Base-by-base conservation (phyloP, 257 asterid genomes). In the Vinca minor region DNA sequence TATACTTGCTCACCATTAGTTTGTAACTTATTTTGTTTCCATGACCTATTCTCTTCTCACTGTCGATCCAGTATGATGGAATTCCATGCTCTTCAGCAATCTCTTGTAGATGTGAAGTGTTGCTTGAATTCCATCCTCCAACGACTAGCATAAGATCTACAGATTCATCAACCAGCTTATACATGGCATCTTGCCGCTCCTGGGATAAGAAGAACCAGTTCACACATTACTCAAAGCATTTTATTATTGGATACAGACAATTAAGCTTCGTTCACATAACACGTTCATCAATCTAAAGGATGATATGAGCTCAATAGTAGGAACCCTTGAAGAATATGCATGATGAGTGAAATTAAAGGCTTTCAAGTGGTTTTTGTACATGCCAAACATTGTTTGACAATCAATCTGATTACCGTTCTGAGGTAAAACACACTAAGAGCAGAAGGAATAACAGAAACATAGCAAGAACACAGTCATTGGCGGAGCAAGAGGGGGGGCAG, bases 141-240 rank as follows among this genome's bases (percentile, higher is more conserved):
- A 93, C 76, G 28, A 93, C 99, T 68, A 93, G 83, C 69, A 93
- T 89, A 34, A 93, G 95, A 82, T 93, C 99, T 14, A 85, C 10
- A 65, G 85, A 58, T 62, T 89, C 69, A 1, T 89, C 94, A 6
- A 93, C 96, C 81, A 93, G 81, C 77, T 93, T 87, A 72, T 87
- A 93, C 99, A 93, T 93, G 32, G 97, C 99, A 86, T 93, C 99
- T 85, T 93, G 99, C 12, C 99, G 78, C 79, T 89, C 97, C 99
- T 93, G 71, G 57, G 70, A 63, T 45, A 69, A 61, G 60, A 10
- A 59, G 38, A 21, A 63, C 62, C 55, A 54, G 71, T 42, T 7
- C 34, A 49, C 23, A 49, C 11, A 28, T 50, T 2, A 36, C n/a
- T n/a, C n/a, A 62, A 28, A 20, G 8, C 26, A 12, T 2, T 36